phyloP scores from a whole-genome alignment of 2,329 filamentous ascomycete species.

The Scortechinia acanthostroma region DNA sequence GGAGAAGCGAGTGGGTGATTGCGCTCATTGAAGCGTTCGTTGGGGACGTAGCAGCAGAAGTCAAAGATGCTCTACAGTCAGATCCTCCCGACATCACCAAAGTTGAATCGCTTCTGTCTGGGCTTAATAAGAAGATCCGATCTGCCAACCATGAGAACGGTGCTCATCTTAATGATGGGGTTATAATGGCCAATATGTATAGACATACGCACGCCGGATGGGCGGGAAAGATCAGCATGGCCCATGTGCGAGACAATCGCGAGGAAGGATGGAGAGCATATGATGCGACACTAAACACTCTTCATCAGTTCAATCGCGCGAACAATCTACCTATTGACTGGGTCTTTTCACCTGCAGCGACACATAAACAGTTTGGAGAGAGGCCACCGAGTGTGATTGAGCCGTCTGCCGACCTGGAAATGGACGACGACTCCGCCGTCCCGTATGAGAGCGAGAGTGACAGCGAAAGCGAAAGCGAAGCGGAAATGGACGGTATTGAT shows the following conservation, averaged over 20 bases:
- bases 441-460: background rate
- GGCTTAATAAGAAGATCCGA: conserved; percentile 1
- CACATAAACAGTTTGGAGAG: background rate
- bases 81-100: too few species aligned
- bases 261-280: conserved; percentile 1
- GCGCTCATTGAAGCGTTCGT: too few species aligned
- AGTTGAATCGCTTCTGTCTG: too few species aligned
- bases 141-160: background rate
- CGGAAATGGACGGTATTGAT: background rate
- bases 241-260: background rate
- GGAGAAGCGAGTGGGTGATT: too few species aligned
- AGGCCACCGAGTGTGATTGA: background rate
- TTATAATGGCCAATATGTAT: background rate
- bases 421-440: background rate
- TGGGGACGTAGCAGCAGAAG: too few species aligned
- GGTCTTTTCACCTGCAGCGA: background rate
- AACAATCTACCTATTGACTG: background rate
- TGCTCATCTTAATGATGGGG: background rate
- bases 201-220: background rate
- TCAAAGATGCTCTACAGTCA: too few species aligned
- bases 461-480: background rate
- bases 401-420: too few species aligned
- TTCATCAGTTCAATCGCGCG: background rate
- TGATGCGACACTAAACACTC: background rate
- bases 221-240: background rate